These are phyloP conservation scores for Selaginella tamariscina DNA, from an alignment of 75 land plant genomes.

Conservation along the genomic window DNA sequence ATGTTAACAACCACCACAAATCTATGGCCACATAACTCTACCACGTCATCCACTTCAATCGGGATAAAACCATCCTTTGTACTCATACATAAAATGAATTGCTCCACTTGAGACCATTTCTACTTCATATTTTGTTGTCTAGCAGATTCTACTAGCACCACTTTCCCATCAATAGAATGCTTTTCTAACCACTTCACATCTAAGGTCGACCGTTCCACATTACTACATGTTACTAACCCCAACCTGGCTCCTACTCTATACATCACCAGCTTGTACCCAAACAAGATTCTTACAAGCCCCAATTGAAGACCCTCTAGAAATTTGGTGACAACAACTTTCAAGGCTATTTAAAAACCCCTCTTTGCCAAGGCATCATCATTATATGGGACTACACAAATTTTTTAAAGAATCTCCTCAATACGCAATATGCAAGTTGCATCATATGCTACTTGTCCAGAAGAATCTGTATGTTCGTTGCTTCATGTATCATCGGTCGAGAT, in stretches of 20 bases:
- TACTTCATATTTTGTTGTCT: neutral
- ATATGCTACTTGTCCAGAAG: conserved; percentile 1
- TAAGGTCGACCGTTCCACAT: neutral
- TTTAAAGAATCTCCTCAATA: neutral
- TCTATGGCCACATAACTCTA: neutral
- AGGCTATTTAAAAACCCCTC: neutral
- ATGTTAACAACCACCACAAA: neutral
- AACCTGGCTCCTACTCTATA: neutral
- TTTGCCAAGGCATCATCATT: conserved; percentile 1
- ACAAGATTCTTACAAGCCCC: neutral
- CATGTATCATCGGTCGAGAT: neutral
- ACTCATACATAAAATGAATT: neutral
- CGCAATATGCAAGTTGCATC: neutral
- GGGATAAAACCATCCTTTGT: neutral
- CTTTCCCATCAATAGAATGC: neutral
- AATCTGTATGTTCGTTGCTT: neutral
- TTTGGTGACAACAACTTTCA: neutral
- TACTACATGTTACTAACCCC: conserved; percentile 1
- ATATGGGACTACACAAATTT: neutral
- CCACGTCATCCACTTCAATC: neutral
- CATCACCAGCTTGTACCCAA: conserved; percentile 1
- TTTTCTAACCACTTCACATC: neutral
- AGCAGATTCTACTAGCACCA: neutral
- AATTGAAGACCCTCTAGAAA: neutral
- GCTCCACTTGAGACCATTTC: neutral